Evolutionary conservation across 2,329 filamentous ascomycete genomes (phyloP).

Genomic region (Monilinia vaccinii-corymbosi): DNA sequence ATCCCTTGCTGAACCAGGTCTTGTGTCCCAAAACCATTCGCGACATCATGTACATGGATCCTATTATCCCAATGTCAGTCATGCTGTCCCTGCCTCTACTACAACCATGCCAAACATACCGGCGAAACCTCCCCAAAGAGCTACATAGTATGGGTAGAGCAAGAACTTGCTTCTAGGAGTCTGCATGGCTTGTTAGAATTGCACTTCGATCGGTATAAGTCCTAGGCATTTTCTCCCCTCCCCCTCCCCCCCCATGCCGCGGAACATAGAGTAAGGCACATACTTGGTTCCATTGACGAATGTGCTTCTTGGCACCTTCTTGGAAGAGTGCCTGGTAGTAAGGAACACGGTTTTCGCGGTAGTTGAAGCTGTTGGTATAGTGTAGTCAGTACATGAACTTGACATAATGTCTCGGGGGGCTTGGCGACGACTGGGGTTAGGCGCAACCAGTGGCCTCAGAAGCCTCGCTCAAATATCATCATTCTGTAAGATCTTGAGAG

Average conservation of each 20-base stretch:
- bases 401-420: neutral
- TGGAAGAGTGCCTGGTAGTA: constrained; percentile 69
- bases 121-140: constrained; percentile 53
- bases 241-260: neutral
- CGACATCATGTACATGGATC: constrained; percentile 59
- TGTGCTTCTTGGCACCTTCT: constrained; percentile 57
- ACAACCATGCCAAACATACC: constrained; percentile 39
- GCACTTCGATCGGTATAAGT: neutral
- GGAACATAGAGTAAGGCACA: constrained; percentile 29
- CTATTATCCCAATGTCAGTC: constrained; percentile 20
- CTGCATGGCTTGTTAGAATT: constrained; percentile 32
- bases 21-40: constrained; percentile 71
- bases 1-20: constrained; percentile 60
- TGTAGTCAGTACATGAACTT: constrained; percentile 4
- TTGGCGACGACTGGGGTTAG: neutral
- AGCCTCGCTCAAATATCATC: neutral
- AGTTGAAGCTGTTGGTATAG: constrained; percentile 39
- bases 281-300: constrained; percentile 73
- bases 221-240: neutral
- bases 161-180: constrained; percentile 54
- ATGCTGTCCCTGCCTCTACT: neutral
- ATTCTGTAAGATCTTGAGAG: neutral
- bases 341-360: constrained; percentile 70
- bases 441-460: neutral
- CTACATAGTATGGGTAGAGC: constrained; percentile 58